These are phyloP conservation scores for Anisogramma anomala DNA, from an alignment of 2,329 filamentous ascomycete species.

Conservation along the genomic window DNA sequence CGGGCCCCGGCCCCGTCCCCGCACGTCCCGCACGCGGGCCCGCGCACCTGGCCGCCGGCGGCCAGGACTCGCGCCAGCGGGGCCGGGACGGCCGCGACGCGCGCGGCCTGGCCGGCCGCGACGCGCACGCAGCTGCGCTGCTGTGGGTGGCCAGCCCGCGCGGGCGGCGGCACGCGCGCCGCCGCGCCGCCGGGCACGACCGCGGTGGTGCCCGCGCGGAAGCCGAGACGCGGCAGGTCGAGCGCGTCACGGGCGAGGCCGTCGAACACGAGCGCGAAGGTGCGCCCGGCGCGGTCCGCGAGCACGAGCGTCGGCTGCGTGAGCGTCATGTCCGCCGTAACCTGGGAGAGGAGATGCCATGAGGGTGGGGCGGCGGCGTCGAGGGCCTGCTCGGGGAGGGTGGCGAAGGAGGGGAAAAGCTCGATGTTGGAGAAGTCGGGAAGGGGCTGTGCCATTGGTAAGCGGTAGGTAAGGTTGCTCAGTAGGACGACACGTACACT, in stretches of 20 bases:
- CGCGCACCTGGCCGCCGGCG: slow-evolving; percentile 18
- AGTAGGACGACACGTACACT: no score
- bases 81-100: slow-evolving; percentile 26
- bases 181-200: slow-evolving; percentile 28
- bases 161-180: slow-evolving; percentile 22
- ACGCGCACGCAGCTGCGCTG: slow-evolving; percentile 30
- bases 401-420: slow-evolving; percentile 25
- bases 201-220: slow-evolving; percentile 29
- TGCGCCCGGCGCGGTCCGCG: slow-evolving; percentile 26
- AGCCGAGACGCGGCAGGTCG: slow-evolving; percentile 21
- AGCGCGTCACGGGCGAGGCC: slow-evolving; percentile 26
- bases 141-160: slow-evolving; percentile 28
- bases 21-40: slow-evolving; percentile 20
- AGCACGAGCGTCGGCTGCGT: slow-evolving; percentile 37
- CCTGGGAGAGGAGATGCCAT: slow-evolving; percentile 33
- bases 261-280: slow-evolving; percentile 37
- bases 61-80: slow-evolving; percentile 21
- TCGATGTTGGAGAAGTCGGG: slow-evolving; percentile 24
- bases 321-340: slow-evolving; percentile 37
- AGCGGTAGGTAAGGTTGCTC: no score
- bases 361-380: background rate
- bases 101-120: slow-evolving; percentile 21
- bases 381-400: slow-evolving; percentile 2
- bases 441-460: slow-evolving; percentile 15
- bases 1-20: slow-evolving; percentile 18